These are phyloP conservation scores for Yarrowia sp. DNA, from an alignment of 805 yeast genomes.

Conservation along the genomic window DNA sequence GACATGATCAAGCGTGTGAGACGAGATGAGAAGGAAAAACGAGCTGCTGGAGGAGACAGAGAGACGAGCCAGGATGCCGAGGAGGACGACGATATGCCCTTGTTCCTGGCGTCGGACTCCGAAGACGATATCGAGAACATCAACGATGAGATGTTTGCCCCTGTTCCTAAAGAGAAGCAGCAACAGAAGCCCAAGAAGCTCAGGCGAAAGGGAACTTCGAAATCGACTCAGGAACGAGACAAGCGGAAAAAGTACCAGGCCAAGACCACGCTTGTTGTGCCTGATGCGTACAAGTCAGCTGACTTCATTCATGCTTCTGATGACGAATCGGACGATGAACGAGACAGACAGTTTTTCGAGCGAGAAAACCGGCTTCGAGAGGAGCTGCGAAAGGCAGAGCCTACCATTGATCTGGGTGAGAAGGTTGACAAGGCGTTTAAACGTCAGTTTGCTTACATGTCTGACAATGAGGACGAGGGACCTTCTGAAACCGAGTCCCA, in stretches of 20 bases:
- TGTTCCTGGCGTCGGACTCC: slow-evolving; percentile 36
- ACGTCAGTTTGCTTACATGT: neutral
- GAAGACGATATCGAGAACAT: slow-evolving; percentile 40
- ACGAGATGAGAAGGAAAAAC: slow-evolving; percentile 42
- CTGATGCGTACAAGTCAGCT: slow-evolving; percentile 45
- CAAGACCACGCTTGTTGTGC: neutral
- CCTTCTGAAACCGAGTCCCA: slow-evolving; percentile 8
- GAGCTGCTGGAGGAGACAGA: slow-evolving; percentile 41
- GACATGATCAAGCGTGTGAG: slow-evolving; percentile 38
- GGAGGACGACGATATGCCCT: slow-evolving; percentile 8
- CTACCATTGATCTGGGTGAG: neutral
- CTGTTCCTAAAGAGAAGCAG: slow-evolving; percentile 26
- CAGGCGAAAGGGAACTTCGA: slow-evolving; percentile 8
- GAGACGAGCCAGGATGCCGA: neutral
- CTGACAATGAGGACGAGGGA: slow-evolving; percentile 9
- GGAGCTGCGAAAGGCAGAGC: neutral
- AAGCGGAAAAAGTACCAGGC: neutral
- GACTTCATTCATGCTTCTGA: slow-evolving; percentile 67
- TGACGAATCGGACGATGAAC: slow-evolving; percentile 67
- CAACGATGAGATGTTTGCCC: slow-evolving; percentile 9
- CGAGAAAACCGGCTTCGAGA: slow-evolving; percentile 56
- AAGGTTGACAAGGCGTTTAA: slow-evolving; percentile 7
- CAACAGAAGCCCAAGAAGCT: slow-evolving; percentile 39
- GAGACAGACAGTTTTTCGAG: slow-evolving; percentile 59
- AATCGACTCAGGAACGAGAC: neutral